Conservation (phyloP, 2,329 filamentous ascomycete genomes). For the Ceratocystiopsis brevicomis region DNA sequence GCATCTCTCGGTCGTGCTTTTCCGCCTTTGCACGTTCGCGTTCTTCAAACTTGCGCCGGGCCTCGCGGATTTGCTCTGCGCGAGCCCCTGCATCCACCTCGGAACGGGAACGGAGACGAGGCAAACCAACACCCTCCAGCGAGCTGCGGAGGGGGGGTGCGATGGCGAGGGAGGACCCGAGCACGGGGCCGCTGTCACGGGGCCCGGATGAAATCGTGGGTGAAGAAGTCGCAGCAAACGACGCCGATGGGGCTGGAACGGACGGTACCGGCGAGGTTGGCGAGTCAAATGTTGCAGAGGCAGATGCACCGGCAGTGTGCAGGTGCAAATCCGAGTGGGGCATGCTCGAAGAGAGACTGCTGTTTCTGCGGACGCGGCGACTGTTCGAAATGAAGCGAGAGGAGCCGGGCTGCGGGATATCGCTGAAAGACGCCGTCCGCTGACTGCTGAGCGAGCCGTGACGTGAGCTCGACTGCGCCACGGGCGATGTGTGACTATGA, state of each 20-base stretch:
- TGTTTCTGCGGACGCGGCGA: constrained; percentile 3
- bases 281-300: constrained; percentile 9
- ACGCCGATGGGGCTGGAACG: background rate
- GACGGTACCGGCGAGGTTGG: constrained; percentile 7
- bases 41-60: constrained; percentile 43
- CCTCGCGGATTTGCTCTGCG: constrained; percentile 38
- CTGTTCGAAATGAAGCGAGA: constrained; percentile 8
- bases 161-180: no score
- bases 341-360: constrained; percentile 21
- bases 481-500: constrained; percentile 12
- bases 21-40: constrained; percentile 43
- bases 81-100: constrained; percentile 36
- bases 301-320: constrained; percentile 11
- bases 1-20: constrained; percentile 40
- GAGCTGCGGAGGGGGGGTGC: constrained; percentile 37
- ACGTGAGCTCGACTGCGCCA: constrained; percentile 14
- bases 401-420: constrained; percentile 21
- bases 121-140: constrained; percentile 34
- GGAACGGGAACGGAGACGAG: constrained; percentile 38
- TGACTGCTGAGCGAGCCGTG: constrained; percentile 22
- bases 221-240: constrained; percentile 2
- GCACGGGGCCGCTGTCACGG: no score
- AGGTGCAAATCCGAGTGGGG: constrained; percentile 28
- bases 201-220: constrained; percentile 10
- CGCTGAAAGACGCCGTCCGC: constrained; percentile 21